Conservation (phyloP, 805 yeast species). For the Pichia nakasei region DNA sequence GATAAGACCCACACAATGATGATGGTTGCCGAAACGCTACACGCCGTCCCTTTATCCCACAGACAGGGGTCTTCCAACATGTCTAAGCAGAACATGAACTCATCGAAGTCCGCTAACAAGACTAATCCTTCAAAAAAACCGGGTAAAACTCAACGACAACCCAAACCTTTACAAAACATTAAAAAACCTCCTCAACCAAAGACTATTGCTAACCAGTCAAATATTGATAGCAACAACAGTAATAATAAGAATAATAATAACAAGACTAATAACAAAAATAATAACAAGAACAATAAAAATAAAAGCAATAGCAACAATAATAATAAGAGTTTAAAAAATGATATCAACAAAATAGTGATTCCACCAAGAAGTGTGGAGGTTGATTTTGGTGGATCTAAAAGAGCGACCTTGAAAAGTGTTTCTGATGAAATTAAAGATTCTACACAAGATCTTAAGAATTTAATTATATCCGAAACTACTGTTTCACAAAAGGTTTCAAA, state of each 20-base stretch:
- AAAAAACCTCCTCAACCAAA: neutral
- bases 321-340: slow-evolving; percentile 40
- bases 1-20: neutral
- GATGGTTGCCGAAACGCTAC: neutral
- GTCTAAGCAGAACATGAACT: slow-evolving; percentile 1
- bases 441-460: slow-evolving; percentile 16
- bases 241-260: neutral
- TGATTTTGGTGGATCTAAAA: slow-evolving; percentile 8
- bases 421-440: slow-evolving; percentile 16
- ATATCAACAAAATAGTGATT: slow-evolving; percentile 15
- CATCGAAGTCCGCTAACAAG: neutral
- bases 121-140: neutral
- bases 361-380: slow-evolving; percentile 26
- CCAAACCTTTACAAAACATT: slow-evolving; percentile 1
- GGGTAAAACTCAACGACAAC: neutral
- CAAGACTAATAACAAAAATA: neutral
- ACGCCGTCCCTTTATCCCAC: neutral
- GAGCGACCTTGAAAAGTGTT: slow-evolving; percentile 12
- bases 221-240: neutral
- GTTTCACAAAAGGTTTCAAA: slow-evolving; percentile 5
- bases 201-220: neutral
- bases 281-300: neutral
- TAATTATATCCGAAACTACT: slow-evolving; percentile 5
- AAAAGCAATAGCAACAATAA: neutral
- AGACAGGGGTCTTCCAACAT: neutral